A percentile compares a stretch with the other conserved stretches of the same genome.
phyloP scores from a whole-genome alignment of 306 rosid genomes.

The Trifolium pratense region DNA sequence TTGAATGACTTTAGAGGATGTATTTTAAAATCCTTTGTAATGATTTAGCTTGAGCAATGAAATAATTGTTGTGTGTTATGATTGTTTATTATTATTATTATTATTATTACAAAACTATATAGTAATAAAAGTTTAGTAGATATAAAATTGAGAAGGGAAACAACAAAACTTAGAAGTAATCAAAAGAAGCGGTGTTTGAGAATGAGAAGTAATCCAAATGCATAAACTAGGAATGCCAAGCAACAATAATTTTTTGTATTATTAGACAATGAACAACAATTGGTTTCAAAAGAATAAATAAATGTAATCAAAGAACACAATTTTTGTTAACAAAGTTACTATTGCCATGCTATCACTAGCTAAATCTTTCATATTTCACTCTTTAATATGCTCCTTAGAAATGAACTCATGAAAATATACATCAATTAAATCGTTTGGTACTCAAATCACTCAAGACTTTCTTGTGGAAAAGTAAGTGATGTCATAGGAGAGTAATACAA shows the following conservation, averaged over 20 bases:
- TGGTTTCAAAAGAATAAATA: too few relatives aligned
- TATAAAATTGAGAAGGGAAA: not conserved
- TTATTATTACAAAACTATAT: not conserved
- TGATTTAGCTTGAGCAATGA: not conserved
- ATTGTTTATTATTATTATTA: not conserved
- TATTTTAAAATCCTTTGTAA: conserved; percentile 39
- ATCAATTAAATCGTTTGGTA: too few relatives aligned
- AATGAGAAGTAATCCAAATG: not conserved
- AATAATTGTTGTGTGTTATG: not conserved
- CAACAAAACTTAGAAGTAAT: not conserved
- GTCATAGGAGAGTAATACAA: not conserved
- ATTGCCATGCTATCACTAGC: too few relatives aligned
- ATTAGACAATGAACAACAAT: too few relatives aligned
- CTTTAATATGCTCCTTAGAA: too few relatives aligned
- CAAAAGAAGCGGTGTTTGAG: not conserved
- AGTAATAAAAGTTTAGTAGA: not conserved
- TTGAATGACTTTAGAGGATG: conserved; percentile 29
- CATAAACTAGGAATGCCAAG: not conserved
- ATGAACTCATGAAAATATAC: too few relatives aligned
- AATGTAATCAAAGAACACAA: too few relatives aligned
- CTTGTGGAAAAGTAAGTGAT: not conserved
- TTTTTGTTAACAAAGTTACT: too few relatives aligned
- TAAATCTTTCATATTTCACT: too few relatives aligned
- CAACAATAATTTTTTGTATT: too few relatives aligned
- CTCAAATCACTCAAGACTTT: too few relatives aligned